A percentile compares a stretch with the other conserved stretches of the same genome.
phyloP scores from a whole-genome alignment of 768 basidiomycete genomes.

The Tulasnella calospora region DNA sequence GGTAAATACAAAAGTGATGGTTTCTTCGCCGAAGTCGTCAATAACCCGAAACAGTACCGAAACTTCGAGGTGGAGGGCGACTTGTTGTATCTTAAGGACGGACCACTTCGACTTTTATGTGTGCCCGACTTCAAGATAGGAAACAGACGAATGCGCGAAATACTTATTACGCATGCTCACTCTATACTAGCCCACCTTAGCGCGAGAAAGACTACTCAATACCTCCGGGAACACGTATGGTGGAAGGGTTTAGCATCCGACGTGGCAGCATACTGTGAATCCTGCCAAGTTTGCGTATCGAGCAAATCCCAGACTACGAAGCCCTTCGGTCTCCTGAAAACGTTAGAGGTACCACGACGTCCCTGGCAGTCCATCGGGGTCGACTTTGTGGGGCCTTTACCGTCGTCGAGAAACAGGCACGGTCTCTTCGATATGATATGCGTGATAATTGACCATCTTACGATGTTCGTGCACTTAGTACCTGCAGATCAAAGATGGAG shows the following conservation, averaged over 20 bases:
- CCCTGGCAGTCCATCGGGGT: constrained; percentile 26
- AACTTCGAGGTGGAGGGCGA: not conserved
- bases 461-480: constrained; percentile 22
- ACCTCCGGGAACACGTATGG: constrained; percentile 26
- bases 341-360: constrained; percentile 16
- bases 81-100: not conserved
- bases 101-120: not conserved
- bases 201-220: constrained; percentile 15
- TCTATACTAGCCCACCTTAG: constrained; percentile 23
- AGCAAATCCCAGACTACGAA: constrained; percentile 18
- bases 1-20: too few relatives aligned
- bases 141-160: constrained; percentile 13
- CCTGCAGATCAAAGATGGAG: constrained; percentile 6
- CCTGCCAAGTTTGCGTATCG: constrained; percentile 27
- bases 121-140: constrained; percentile 23
- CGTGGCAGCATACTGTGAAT: constrained; percentile 21
- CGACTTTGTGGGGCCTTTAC: constrained; percentile 29
- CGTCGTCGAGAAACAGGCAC: constrained; percentile 15
- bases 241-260: constrained; percentile 18
- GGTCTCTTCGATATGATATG: constrained; percentile 23
- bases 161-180: constrained; percentile 25
- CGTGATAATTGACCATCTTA: constrained; percentile 27
- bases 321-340: constrained; percentile 22
- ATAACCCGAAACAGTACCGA: not conserved
- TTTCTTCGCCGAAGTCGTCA: not conserved